Evolutionary conservation across 495 filamentous ascomycete species (phyloP).

Genomic region (Tetracladium marchalianum): DNA sequence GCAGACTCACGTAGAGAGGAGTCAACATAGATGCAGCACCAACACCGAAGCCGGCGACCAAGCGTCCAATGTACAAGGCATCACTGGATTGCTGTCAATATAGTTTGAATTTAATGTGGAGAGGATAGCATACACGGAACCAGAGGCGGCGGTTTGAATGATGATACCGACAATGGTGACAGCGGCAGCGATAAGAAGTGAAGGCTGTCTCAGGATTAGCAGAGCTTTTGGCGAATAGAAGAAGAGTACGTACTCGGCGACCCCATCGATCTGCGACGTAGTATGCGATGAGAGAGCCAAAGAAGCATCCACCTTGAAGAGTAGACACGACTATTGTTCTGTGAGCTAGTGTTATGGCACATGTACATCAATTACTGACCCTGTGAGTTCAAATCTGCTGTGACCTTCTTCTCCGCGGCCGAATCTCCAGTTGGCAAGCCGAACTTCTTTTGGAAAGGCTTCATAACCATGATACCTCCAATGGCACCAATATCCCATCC

Average conservation of each 20-base stretch:
- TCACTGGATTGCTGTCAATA: slow-evolving; percentile 23
- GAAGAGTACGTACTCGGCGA: slow-evolving; percentile 27
- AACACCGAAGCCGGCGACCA: slow-evolving; percentile 57
- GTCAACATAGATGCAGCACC: slow-evolving; percentile 56
- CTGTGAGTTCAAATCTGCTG: slow-evolving; percentile 35
- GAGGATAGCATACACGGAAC: slow-evolving; percentile 24
- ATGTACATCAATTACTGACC: slow-evolving; percentile 26
- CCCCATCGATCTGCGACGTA: slow-evolving; percentile 48
- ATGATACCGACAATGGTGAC: slow-evolving; percentile 31
- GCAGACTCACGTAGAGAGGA: slow-evolving; percentile 35
- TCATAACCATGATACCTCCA: slow-evolving; percentile 49
- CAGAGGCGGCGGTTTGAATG: slow-evolving; percentile 28
- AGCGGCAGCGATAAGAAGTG: slow-evolving; percentile 27
- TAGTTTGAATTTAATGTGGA: background rate
- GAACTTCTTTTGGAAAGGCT: slow-evolving; percentile 32
- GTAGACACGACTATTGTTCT: slow-evolving; percentile 50
- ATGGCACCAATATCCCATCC: slow-evolving; percentile 59
- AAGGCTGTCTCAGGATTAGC: slow-evolving; percentile 4
- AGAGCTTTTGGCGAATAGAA: slow-evolving; percentile 1
- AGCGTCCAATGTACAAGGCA: slow-evolving; percentile 55
- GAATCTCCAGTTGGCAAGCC: background rate
- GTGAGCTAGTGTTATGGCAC: slow-evolving; percentile 25
- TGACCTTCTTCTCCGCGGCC: slow-evolving; percentile 21
- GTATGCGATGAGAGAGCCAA: slow-evolving; percentile 49
- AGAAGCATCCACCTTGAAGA: slow-evolving; percentile 54